A percentile compares a stretch with the other conserved stretches of the same genome.
These are phyloP conservation scores for Pezizomycotina sp. DNA, from an alignment of 2,329 filamentous ascomycete genomes.

Conservation along the genomic window DNA sequence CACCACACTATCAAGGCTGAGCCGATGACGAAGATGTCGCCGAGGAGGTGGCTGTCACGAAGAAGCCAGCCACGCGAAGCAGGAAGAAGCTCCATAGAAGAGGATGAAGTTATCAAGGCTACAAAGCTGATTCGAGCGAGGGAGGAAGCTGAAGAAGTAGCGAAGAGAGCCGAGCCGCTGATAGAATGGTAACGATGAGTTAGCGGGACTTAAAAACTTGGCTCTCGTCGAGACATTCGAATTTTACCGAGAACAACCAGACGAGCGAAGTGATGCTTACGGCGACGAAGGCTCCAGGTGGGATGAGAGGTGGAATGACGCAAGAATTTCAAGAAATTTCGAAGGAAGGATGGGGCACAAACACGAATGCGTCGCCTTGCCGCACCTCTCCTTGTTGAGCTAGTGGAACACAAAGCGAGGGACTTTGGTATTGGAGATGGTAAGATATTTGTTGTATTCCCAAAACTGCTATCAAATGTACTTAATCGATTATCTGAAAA, in stretches of 20 bases:
- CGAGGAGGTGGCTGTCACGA: conserved; percentile 12
- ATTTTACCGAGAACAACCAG: conserved; percentile 35
- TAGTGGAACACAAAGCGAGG: conserved; percentile 45
- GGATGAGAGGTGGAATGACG: conserved; percentile 81
- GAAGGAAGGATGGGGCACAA: conserved; percentile 41
- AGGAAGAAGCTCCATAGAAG: conserved; percentile 29
- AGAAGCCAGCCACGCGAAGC: conserved; percentile 32
- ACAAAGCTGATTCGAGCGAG: conserved; percentile 45
- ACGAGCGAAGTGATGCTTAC: conserved; percentile 28
- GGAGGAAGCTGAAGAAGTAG: conserved; percentile 46
- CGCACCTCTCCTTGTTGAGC: conserved; percentile 43
- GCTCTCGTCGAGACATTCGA: conserved; percentile 64
- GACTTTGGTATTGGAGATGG: conserved; percentile 42
- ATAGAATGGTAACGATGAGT: conserved; percentile 39
- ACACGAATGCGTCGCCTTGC: conserved; percentile 30
- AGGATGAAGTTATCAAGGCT: conserved; percentile 41
- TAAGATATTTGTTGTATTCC: conserved; percentile 9
- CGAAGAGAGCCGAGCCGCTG: conserved; percentile 40
- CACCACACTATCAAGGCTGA: conserved; percentile 7
- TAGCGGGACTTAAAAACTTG: conserved; percentile 41
- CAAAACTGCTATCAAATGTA: not conserved
- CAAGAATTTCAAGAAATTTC: conserved; percentile 90
- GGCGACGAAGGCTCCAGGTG: conserved; percentile 45
- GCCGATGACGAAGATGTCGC: conserved; percentile 8
- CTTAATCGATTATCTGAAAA: conserved; percentile 3